A percentile compares a stretch with the other conserved stretches of the same genome.
Conservation (phyloP, 1,284 basidiomycete genomes). For the Termitomyces sp. region DNA sequence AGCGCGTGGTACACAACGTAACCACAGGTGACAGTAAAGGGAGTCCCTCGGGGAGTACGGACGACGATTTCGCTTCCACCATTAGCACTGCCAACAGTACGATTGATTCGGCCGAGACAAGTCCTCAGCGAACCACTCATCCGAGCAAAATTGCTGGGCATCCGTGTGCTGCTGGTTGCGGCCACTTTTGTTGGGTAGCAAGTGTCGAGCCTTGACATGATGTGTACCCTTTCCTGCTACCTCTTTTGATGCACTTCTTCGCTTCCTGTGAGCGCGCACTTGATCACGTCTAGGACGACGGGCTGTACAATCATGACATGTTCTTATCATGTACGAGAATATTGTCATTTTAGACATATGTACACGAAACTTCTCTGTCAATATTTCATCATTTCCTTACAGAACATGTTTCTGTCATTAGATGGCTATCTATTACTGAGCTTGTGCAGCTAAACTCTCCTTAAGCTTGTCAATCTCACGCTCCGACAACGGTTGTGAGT, state of each 20-base stretch:
- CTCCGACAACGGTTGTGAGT: neutral
- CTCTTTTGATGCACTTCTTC: neutral
- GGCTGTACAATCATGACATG: neutral
- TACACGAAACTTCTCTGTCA: slow-evolving; percentile 1
- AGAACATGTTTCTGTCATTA: neutral
- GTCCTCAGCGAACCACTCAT: slow-evolving; percentile 9
- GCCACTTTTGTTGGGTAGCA: slow-evolving; percentile 18
- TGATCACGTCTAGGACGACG: neutral
- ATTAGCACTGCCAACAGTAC: slow-evolving; percentile 8
- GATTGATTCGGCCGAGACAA: slow-evolving; percentile 8
- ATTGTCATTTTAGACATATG: neutral
- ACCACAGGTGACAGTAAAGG: slow-evolving; percentile 3
- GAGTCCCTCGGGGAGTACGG: slow-evolving; percentile 12
- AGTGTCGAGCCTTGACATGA: slow-evolving; percentile 10
- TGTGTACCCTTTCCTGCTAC: neutral
- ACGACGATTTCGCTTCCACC: slow-evolving; percentile 13
- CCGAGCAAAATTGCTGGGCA: slow-evolving; percentile 12
- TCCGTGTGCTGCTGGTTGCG: slow-evolving; percentile 16
- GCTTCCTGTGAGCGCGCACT: neutral
- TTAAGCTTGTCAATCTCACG: neutral
- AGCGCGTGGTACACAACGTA: neutral
- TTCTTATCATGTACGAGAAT: neutral
- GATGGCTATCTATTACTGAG: neutral
- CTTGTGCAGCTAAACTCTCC: neutral
- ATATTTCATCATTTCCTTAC: neutral